A percentile compares a stretch with the other conserved stretches of the same genome.
These are phyloP conservation scores for Fragaria nilgerrensis DNA, from an alignment of 306 rosid species.

Conservation along the genomic window DNA sequence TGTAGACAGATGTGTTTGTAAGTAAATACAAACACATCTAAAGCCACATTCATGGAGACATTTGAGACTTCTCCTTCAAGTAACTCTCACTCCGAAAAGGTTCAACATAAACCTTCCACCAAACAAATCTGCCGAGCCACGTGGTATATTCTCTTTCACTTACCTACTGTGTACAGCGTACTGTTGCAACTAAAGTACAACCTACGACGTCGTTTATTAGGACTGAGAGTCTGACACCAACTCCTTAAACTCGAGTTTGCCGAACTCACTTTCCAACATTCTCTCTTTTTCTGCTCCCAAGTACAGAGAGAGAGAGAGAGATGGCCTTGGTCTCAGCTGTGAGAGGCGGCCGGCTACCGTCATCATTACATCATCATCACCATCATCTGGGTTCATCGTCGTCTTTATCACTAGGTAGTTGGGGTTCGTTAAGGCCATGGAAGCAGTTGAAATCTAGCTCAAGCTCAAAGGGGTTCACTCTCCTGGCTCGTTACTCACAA, in stretches of 20 bases:
- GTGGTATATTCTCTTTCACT: conserved; percentile 25
- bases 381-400: conserved; percentile 28
- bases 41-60: too few species aligned
- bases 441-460: conserved; percentile 33
- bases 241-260: not conserved
- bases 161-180: not conserved
- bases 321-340: conserved; percentile 74
- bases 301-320: not conserved
- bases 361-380: conserved; percentile 34
- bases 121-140: not conserved
- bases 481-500: conserved; percentile 71
- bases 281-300: not conserved
- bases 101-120: not conserved
- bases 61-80: not conserved
- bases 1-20: too few species aligned
- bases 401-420: conserved; percentile 15
- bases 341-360: conserved; percentile 52
- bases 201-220: not conserved
- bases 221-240: not conserved
- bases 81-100: not conserved
- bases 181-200: not conserved
- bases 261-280: not conserved
- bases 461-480: conserved; percentile 43
- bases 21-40: too few species aligned
- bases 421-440: conserved; percentile 17